These are phyloP conservation scores for Solanum commersonii DNA, from an alignment of 257 asterid genomes.

Conservation along the genomic window DNA sequence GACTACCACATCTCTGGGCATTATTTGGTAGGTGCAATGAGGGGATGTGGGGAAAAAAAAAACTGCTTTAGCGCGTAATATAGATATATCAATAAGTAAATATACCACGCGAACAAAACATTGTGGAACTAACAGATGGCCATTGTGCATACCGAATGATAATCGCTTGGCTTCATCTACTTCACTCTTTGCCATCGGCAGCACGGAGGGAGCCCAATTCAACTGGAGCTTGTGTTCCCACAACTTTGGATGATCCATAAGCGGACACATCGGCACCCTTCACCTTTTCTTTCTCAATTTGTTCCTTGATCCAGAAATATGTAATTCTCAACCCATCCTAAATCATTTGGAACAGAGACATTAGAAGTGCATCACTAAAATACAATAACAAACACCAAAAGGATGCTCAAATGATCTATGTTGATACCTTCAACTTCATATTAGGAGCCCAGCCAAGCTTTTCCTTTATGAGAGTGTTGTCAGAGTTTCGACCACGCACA, in stretches of 20 bases:
- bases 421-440: slow-evolving; percentile 69
- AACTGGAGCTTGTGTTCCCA: slow-evolving; percentile 45
- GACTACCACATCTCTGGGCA: not conserved
- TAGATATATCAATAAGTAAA: not conserved
- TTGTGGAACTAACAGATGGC: not conserved
- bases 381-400: not conserved
- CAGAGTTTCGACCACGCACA: slow-evolving; percentile 93
- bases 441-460: slow-evolving; percentile 95
- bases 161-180: not conserved
- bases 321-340: slow-evolving; percentile 93
- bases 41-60: not conserved
- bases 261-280: slow-evolving; percentile 24
- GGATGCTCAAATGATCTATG: not conserved
- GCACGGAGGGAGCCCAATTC: slow-evolving; percentile 41
- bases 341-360: not conserved
- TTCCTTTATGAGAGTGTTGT: slow-evolving; percentile 76
- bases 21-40: not conserved
- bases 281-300: slow-evolving; percentile 72
- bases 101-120: not conserved
- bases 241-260: slow-evolving; percentile 43
- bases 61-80: not conserved
- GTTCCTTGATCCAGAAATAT: slow-evolving; percentile 89
- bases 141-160: not conserved
- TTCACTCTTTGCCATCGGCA: slow-evolving; percentile 42
- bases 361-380: not conserved